These are phyloP conservation scores for Ilyonectria sp. DNA, from an alignment of 2,329 filamentous ascomycete genomes.

Conservation along the genomic window DNA sequence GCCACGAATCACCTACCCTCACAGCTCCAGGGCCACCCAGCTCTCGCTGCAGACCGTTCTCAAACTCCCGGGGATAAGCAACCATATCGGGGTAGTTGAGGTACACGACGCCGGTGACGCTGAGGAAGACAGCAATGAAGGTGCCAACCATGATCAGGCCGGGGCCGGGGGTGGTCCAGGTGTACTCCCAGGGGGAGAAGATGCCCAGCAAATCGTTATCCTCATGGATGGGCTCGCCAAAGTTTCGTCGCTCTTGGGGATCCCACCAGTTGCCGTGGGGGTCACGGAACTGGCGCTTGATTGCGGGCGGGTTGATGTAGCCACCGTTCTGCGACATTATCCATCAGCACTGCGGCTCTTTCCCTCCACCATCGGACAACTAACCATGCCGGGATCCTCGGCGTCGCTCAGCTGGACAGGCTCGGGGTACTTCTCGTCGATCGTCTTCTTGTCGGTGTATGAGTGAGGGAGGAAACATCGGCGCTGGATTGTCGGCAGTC, in stretches of 20 bases:
- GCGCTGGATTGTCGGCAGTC: constrained; percentile 68
- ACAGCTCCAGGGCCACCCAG: constrained; percentile 79
- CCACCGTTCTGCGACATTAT: constrained; percentile 78
- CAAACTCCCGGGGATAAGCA: constrained; percentile 79
- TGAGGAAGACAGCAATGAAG: constrained; percentile 76
- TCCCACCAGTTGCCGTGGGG: constrained; percentile 97
- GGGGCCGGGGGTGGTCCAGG: constrained; percentile 81
- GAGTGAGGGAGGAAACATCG: constrained; percentile 70
- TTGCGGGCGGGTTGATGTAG: constrained; percentile 82
- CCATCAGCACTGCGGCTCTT: constrained; percentile 42
- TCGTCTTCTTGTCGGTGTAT: constrained; percentile 61
- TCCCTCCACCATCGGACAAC: constrained; percentile 47
- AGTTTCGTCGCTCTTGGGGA: constrained; percentile 96
- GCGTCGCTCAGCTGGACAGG: constrained; percentile 66
- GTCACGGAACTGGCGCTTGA: constrained; percentile 94
- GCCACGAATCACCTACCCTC: constrained; percentile 68
- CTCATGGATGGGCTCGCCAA: constrained; percentile 95
- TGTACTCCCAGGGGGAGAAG: constrained; percentile 92
- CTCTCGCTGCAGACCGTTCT: constrained; percentile 81
- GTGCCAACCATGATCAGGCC: constrained; percentile 77
- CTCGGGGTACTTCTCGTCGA: constrained; percentile 69
- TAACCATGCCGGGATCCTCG: constrained; percentile 77
- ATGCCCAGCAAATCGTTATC: constrained; percentile 95
- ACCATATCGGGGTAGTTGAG: constrained; percentile 80
- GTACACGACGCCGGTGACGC: constrained; percentile 78